Evolutionary conservation across 768 basidiomycete genomes (phyloP).

Genomic region (Podaxis sp.): DNA sequence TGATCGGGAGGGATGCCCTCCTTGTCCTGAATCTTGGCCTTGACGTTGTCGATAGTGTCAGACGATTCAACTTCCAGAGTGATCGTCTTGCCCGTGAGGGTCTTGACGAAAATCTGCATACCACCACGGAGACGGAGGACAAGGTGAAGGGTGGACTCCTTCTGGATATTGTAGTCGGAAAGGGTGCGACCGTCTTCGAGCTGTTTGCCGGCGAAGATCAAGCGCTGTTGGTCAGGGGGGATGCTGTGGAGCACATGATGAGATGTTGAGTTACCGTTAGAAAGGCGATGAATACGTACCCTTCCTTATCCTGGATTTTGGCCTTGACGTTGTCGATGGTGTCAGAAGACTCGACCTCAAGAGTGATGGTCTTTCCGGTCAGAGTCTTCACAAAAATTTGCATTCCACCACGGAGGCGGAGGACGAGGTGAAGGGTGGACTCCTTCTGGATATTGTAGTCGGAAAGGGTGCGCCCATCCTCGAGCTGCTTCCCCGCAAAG

Average conservation of each 20-base stretch:
- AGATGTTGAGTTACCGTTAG: not conserved
- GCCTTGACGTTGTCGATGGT: slow-evolving; percentile 87
- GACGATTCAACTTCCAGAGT: slow-evolving; percentile 91
- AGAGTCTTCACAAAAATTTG: slow-evolving; percentile 80
- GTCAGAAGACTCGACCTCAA: slow-evolving; percentile 84
- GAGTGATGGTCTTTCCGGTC: slow-evolving; percentile 90
- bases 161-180: slow-evolving; percentile 90
- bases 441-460: slow-evolving; percentile 97
- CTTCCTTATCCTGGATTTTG: slow-evolving; percentile 95
- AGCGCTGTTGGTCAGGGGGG: slow-evolving; percentile 83
- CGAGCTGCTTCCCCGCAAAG: slow-evolving; percentile 94
- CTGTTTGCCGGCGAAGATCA: slow-evolving; percentile 93
- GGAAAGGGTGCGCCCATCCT: slow-evolving; percentile 87
- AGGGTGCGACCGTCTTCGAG: slow-evolving; percentile 88
- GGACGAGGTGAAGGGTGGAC: slow-evolving; percentile 83
- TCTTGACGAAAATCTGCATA: slow-evolving; percentile 91
- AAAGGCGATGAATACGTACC: slow-evolving; percentile 20
- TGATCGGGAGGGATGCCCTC: slow-evolving; percentile 85
- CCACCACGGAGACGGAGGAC: slow-evolving; percentile 86
- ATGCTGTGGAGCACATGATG: slow-evolving; percentile 28
- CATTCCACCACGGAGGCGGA: slow-evolving; percentile 91
- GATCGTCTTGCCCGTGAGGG: slow-evolving; percentile 87
- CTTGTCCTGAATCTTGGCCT: slow-evolving; percentile 79
- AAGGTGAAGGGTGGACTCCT: slow-evolving; percentile 79
- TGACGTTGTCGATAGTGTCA: slow-evolving; percentile 91